Conservation (phyloP, 352 stramenopile species). For the Phytophthora citricola region DNA sequence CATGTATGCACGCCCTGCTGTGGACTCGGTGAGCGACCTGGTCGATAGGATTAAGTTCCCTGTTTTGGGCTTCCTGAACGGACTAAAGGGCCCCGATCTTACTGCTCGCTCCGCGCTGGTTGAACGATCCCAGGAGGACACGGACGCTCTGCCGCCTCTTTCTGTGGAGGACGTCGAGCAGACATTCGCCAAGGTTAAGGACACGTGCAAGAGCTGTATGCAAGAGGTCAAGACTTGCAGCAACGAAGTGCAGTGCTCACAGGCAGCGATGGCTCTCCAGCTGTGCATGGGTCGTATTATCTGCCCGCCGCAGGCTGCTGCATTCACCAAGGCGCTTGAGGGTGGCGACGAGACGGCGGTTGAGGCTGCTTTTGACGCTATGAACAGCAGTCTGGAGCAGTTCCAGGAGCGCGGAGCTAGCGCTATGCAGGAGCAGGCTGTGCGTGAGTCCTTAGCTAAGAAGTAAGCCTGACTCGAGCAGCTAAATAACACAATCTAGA, state of each 20-base stretch:
- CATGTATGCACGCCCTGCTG: slow-evolving; percentile 86
- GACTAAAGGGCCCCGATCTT: slow-evolving; percentile 59
- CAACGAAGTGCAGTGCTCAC: slow-evolving; percentile 81
- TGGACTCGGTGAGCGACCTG: slow-evolving; percentile 76
- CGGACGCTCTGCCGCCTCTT: slow-evolving; percentile 52
- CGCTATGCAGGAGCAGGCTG: slow-evolving; percentile 79
- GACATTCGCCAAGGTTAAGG: slow-evolving; percentile 87
- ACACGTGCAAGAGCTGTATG: slow-evolving; percentile 85
- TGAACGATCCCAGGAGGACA: slow-evolving; percentile 48
- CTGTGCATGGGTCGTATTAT: slow-evolving; percentile 91
- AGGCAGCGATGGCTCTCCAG: slow-evolving; percentile 88
- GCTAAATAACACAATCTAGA: slow-evolving; percentile 41
- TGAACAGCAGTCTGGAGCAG: slow-evolving; percentile 77
- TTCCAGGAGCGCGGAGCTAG: slow-evolving; percentile 83
- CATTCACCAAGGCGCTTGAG: slow-evolving; percentile 79
- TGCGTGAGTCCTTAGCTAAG: slow-evolving; percentile 67
- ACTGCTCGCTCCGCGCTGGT: slow-evolving; percentile 52
- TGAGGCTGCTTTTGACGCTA: slow-evolving; percentile 75
- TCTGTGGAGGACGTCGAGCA: slow-evolving; percentile 76
- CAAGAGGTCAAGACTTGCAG: slow-evolving; percentile 78
- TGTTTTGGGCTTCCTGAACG: slow-evolving; percentile 58
- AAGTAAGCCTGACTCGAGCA: slow-evolving; percentile 34
- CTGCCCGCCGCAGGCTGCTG: slow-evolving; percentile 66
- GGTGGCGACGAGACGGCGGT: slow-evolving; percentile 67
- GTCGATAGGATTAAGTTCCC: slow-evolving; percentile 88